phyloP scores from a whole-genome alignment of 2,329 filamentous ascomycete species.

The Chalaropsis thielavioides region DNA sequence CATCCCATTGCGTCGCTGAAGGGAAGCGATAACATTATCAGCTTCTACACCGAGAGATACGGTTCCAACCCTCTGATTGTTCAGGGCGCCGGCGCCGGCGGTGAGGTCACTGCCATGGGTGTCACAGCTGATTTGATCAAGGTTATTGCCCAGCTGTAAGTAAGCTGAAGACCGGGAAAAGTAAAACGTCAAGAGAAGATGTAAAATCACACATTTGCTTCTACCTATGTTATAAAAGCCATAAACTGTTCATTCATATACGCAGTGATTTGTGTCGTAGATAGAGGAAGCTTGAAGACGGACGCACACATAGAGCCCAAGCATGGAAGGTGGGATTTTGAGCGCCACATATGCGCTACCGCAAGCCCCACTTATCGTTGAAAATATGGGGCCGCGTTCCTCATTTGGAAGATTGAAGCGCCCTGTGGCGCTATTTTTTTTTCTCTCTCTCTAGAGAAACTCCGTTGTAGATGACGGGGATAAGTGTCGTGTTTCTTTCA shows the following conservation, averaged over 20 bases:
- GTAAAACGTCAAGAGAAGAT: background rate
- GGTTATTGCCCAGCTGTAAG: constrained; percentile 53
- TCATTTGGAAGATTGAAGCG: constrained; percentile 1
- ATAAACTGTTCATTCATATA: background rate
- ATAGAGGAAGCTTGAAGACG: background rate
- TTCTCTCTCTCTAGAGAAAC: background rate
- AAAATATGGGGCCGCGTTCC: constrained; percentile 1
- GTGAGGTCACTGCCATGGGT: constrained; percentile 94
- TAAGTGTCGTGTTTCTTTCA: background rate
- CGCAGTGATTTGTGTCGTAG: no score
- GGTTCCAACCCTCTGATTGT: constrained; percentile 82
- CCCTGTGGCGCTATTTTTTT: constrained; percentile 11
- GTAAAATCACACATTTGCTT: background rate
- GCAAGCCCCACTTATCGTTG: background rate
- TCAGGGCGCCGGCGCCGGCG: constrained; percentile 86
- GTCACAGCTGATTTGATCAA: constrained; percentile 90
- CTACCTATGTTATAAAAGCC: background rate
- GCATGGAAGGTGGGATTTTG: background rate
- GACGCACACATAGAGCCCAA: background rate
- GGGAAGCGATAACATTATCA: constrained; percentile 98
- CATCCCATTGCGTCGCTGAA: constrained; percentile 89
- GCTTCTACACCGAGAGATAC: constrained; percentile 94
- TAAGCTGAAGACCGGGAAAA: background rate
- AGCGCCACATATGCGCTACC: background rate
- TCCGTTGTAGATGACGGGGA: background rate